Conservation (phyloP, 108 stramenopile genomes). For the Asterionellopsis glacialis region DNA sequence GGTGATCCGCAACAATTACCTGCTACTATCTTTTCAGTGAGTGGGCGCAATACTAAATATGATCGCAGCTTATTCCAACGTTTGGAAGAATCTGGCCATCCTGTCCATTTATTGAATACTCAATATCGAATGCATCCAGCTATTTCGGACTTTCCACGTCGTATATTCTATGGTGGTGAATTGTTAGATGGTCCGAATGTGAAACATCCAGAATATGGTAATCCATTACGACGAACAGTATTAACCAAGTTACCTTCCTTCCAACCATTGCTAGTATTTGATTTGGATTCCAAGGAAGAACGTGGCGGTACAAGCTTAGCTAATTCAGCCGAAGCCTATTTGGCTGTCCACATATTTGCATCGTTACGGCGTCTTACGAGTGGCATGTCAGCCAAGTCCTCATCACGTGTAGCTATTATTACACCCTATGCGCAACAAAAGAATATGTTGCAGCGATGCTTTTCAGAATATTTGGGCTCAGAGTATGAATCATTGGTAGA, state of each 20-base stretch:
- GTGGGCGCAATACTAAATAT: constrained; percentile 77
- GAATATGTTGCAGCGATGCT: constrained; percentile 48
- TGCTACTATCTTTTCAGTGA: constrained; percentile 91
- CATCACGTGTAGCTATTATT: constrained; percentile 68
- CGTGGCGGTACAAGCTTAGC: constrained; percentile 78
- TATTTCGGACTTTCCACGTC: constrained; percentile 85
- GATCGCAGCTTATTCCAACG: constrained; percentile 96
- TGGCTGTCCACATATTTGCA: constrained; percentile 68
- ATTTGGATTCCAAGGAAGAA: constrained; percentile 81
- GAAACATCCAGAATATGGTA: constrained; percentile 52
- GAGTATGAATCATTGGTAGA: constrained; percentile 58
- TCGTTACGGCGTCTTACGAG: constrained; percentile 39
- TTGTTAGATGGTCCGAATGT: constrained; percentile 85
- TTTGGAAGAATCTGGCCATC: constrained; percentile 89
- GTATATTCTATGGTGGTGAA: constrained; percentile 82
- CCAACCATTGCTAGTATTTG: constrained; percentile 73
- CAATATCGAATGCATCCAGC: constrained; percentile 96
- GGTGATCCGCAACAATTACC: constrained; percentile 99
- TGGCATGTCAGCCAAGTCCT: constrained; percentile 40
- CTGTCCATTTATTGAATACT: constrained; percentile 90
- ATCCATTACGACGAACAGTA: constrained; percentile 50
- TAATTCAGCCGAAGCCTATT: constrained; percentile 69
- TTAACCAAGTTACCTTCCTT: constrained; percentile 31
- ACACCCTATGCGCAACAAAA: constrained; percentile 94
- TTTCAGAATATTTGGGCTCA: constrained; percentile 42